A percentile compares a stretch with the other conserved stretches of the same genome.
Conservation (phyloP, 2,329 filamentous ascomycete genomes). For the Tetracladium maxilliforme region DNA sequence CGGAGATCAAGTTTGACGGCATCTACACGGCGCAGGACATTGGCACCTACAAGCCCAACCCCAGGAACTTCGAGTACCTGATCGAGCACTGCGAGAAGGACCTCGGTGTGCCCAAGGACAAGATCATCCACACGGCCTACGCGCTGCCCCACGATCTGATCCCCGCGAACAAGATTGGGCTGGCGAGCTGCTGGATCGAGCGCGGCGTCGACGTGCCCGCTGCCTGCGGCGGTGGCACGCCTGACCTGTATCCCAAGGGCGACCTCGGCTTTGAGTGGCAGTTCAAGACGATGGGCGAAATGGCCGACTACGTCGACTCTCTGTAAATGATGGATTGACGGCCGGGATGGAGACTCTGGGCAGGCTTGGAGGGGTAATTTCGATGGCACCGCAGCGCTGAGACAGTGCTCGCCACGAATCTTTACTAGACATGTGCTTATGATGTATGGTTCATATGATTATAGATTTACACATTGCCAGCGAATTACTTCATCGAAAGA, state of each 20-base stretch:
- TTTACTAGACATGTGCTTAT: no score
- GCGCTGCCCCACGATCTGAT: constrained; percentile 57
- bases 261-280: constrained; percentile 33
- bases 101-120: constrained; percentile 37
- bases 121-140: constrained; percentile 53
- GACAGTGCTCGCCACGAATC: no score
- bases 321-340: no score
- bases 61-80: constrained; percentile 52
- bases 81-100: constrained; percentile 27
- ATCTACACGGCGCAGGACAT: constrained; percentile 58
- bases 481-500: no score
- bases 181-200: constrained; percentile 48
- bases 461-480: no score
- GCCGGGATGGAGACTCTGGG: no score
- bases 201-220: constrained; percentile 18
- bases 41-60: constrained; percentile 55
- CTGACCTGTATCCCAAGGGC: constrained; percentile 25
- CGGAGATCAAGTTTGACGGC: constrained; percentile 37
- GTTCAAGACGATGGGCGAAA: constrained; percentile 40
- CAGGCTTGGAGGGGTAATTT: no score
- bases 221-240: constrained; percentile 12
- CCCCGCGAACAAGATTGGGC: constrained; percentile 41
- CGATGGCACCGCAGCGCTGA: no score
- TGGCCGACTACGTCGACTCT: constrained; percentile 46
- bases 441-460: no score